These are phyloP conservation scores for Volvox reticuliferus DNA, from an alignment of 139 green algal genomes.

Conservation along the genomic window DNA sequence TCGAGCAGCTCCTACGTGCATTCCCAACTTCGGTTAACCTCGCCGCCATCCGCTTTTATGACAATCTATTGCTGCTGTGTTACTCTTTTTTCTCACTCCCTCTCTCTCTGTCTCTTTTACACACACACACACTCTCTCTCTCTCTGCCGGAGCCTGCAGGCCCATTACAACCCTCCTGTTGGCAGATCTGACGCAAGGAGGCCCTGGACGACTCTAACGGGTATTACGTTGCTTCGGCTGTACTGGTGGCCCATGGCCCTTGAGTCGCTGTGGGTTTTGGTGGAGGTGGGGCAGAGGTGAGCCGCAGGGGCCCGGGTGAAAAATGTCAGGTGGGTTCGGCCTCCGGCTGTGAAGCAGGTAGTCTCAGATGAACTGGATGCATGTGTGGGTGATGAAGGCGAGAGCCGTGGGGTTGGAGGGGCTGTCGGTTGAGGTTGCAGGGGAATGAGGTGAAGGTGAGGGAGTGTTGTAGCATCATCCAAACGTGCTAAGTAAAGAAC, in stretches of 20 bases:
- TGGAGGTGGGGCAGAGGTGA: conserved; percentile 70
- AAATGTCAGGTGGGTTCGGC: neutral
- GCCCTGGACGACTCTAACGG: conserved; percentile 41
- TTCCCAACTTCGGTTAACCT: no score
- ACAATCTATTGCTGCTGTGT: no score
- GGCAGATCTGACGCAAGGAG: neutral
- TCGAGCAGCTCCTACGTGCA: no score
- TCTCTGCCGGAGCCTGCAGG: neutral
- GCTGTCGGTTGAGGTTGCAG: neutral
- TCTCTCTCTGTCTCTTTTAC: no score
- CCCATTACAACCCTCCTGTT: neutral
- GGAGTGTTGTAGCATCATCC: no score
- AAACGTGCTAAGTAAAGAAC: no score
- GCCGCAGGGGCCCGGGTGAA: neutral
- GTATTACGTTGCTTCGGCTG: conserved; percentile 62
- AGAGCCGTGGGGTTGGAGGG: neutral
- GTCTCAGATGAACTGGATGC: neutral
- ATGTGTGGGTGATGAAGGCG: neutral
- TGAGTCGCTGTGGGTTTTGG: conserved; percentile 67
- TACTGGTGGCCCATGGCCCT: conserved; percentile 60
- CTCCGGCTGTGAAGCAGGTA: no score
- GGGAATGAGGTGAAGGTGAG: no score
- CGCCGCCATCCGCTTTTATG: no score
- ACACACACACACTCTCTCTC: no score
- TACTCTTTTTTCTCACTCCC: no score